Evolutionary conservation across 2,329 filamentous ascomycete genomes (phyloP).

Genomic region (Fusarium tupiense): DNA sequence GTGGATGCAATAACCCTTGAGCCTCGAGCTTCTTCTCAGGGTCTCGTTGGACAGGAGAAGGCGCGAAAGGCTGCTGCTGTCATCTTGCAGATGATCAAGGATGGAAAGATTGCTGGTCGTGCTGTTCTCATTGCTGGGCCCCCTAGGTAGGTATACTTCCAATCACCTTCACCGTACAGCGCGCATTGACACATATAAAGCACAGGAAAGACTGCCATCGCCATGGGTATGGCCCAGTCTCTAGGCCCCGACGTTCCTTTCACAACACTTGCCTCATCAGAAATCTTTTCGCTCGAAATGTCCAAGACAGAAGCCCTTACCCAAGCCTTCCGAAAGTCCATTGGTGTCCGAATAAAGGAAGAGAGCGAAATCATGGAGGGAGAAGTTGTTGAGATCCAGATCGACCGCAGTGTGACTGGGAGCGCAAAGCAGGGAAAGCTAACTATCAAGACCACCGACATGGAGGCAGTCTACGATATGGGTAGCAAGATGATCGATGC

Average conservation of each 20-base stretch:
- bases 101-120: conserved; percentile 96
- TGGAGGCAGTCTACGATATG: conserved; percentile 99
- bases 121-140: conserved; percentile 95
- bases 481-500: conserved; percentile 99
- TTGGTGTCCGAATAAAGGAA: conserved; percentile 97
- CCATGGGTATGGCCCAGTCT: conserved; percentile 98
- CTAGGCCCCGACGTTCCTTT: conserved; percentile 95
- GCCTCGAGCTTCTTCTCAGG: conserved; percentile 85
- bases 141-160: conserved; percentile 73
- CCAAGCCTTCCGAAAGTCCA: conserved; percentile 98
- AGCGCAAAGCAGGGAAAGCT: conserved; percentile 98
- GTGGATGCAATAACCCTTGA: conserved; percentile 93
- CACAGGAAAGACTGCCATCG: conserved; percentile 98
- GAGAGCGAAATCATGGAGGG: conserved; percentile 99
- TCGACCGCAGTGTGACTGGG: conserved; percentile 94
- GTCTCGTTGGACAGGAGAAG: conserved; percentile 95
- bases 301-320: conserved; percentile 98
- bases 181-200: conserved; percentile 55
- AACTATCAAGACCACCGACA: conserved; percentile 99
- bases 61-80: conserved; percentile 95
- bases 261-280: conserved; percentile 92
- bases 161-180: not conserved
- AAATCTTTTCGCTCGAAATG: conserved; percentile 99
- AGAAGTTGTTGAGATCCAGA: conserved; percentile 98
- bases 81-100: conserved; percentile 98